Conservation (phyloP, 2,329 filamentous ascomycete genomes). For the Graphium sp. region DNA sequence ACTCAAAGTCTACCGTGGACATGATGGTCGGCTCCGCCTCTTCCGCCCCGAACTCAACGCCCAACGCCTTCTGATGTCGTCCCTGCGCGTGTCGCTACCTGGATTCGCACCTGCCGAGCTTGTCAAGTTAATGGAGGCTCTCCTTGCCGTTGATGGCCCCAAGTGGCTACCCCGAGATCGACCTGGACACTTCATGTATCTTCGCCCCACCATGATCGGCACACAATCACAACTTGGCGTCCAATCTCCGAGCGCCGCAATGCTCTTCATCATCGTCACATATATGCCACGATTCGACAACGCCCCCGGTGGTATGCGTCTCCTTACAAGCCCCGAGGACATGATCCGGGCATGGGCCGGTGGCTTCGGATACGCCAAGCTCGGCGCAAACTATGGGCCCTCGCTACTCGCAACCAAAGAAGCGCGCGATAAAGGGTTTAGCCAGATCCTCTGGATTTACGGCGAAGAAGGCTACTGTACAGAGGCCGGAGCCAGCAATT, state of each 20-base stretch:
- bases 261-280: slow-evolving; percentile 66
- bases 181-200: slow-evolving; percentile 60
- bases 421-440: slow-evolving; percentile 55
- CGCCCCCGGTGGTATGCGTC: slow-evolving; percentile 42
- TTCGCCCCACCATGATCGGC: slow-evolving; percentile 76
- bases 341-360: slow-evolving; percentile 86
- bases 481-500: slow-evolving; percentile 84
- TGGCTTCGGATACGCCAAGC: slow-evolving; percentile 81
- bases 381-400: slow-evolving; percentile 88
- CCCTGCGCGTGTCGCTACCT: slow-evolving; percentile 55
- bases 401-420: slow-evolving; percentile 62
- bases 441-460: slow-evolving; percentile 92
- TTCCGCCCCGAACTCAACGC: slow-evolving; percentile 66
- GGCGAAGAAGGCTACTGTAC: slow-evolving; percentile 64
- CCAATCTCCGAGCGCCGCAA: slow-evolving; percentile 61
- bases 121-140: slow-evolving; percentile 53
- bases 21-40: slow-evolving; percentile 55
- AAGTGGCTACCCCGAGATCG: slow-evolving; percentile 63
- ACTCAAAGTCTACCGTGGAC: slow-evolving; percentile 64
- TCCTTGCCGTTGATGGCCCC: slow-evolving; percentile 56
- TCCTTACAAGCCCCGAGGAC: slow-evolving; percentile 66
- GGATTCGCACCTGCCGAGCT: slow-evolving; percentile 55
- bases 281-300: slow-evolving; percentile 42
- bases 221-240: slow-evolving; percentile 70
- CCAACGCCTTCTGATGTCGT: slow-evolving; percentile 42